These are phyloP conservation scores for Naegleria lovaniensis DNA, from an alignment of 208 protist species.

Conservation along the genomic window DNA sequence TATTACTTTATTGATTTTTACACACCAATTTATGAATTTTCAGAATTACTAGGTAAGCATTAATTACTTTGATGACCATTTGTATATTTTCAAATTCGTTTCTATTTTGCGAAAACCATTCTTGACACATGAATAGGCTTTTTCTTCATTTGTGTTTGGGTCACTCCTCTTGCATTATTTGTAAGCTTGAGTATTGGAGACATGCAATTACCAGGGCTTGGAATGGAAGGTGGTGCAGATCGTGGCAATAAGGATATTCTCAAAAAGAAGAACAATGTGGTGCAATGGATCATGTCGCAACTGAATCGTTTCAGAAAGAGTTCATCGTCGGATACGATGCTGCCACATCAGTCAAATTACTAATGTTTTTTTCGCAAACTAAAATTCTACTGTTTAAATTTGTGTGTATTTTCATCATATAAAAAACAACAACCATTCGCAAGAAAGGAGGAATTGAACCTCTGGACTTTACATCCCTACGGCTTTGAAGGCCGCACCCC, in stretches of 20 bases:
- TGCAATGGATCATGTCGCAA: not conserved
- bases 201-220: not conserved
- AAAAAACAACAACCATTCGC: too few species aligned
- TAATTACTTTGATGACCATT: too few species aligned
- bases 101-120: too few species aligned
- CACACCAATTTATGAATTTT: constrained; percentile 15
- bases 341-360: not conserved
- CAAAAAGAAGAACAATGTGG: not conserved
- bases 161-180: not conserved
- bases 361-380: too few species aligned
- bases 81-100: too few species aligned
- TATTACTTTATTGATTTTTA: constrained; percentile 8
- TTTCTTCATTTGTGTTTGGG: constrained; percentile 19
- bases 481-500: too few species aligned
- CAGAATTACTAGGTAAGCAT: not conserved
- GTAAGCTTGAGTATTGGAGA: not conserved
- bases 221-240: not conserved
- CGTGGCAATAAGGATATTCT: not conserved
- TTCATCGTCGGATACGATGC: not conserved
- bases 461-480: too few species aligned
- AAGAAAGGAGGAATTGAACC: too few species aligned
- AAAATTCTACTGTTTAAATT: too few species aligned
- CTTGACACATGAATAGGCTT: not conserved
- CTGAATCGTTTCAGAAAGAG: not conserved
- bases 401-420: too few species aligned